Conservation (phyloP, 345 rosid genomes). For the Toxicodendron radicans region DNA sequence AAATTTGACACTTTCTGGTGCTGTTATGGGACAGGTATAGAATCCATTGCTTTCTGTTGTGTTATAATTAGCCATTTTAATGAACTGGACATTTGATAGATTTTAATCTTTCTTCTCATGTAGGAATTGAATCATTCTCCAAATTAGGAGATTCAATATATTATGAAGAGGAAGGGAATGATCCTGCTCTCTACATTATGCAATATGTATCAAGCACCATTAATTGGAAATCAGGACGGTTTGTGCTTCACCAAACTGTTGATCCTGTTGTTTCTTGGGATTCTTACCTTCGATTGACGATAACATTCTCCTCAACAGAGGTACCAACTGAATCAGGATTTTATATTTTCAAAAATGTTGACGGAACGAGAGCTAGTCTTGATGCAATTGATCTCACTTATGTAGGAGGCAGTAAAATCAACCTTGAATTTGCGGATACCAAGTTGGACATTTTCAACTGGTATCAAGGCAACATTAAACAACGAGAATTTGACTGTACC, state of each 20-base stretch:
- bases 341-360: too few species aligned
- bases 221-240: slow-evolving; percentile 65
- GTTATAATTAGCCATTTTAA: too few species aligned
- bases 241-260: slow-evolving; percentile 57
- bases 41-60: neutral
- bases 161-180: slow-evolving; percentile 67
- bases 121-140: slow-evolving; percentile 87
- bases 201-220: slow-evolving; percentile 80
- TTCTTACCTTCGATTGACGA: slow-evolving; percentile 56
- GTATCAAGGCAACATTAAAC: slow-evolving; percentile 64
- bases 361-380: too few species aligned
- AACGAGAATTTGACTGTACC: slow-evolving; percentile 46
- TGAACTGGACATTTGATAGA: neutral
- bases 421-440: slow-evolving; percentile 79
- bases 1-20: slow-evolving; percentile 46
- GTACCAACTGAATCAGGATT: slow-evolving; percentile 22
- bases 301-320: slow-evolving; percentile 45
- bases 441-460: slow-evolving; percentile 57
- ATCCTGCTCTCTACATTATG: slow-evolving; percentile 68
- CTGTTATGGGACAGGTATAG: slow-evolving; percentile 56
- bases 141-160: slow-evolving; percentile 95
- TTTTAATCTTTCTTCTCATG: neutral
- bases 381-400: neutral
- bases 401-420: slow-evolving; percentile 47
- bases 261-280: slow-evolving; percentile 65